Percentiles rank a stretch among this genome's conserved stretches.
Evolutionary conservation across 2,329 filamentous ascomycete species (phyloP).

Genomic region (Pseudopithomyces chartarum): DNA sequence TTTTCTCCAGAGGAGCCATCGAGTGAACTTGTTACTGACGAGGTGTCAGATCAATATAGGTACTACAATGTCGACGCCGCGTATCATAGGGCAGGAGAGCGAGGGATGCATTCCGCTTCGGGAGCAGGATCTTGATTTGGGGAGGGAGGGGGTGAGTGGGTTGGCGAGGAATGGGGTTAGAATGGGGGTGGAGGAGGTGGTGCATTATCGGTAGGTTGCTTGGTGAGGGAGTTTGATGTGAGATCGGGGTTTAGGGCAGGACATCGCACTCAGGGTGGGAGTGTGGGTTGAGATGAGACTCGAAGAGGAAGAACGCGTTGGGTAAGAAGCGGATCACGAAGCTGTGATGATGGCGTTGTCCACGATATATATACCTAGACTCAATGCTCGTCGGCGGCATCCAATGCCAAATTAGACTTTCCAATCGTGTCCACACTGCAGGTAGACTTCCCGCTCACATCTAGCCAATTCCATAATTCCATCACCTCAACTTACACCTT

Average conservation of each 20-base stretch:
- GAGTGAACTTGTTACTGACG: constrained; percentile 30
- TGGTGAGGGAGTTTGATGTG: background rate
- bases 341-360: too few relatives aligned
- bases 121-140: constrained; percentile 39
- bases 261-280: background rate
- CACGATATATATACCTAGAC: too few relatives aligned
- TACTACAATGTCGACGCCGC: constrained; percentile 28
- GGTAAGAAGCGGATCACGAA: too few relatives aligned
- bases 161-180: constrained; percentile 12
- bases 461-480: too few relatives aligned
- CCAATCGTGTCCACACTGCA: too few relatives aligned
- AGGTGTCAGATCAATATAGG: constrained; percentile 36
- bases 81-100: constrained; percentile 22
- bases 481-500: too few relatives aligned
- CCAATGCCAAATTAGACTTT: too few relatives aligned
- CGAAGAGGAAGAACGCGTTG: too few relatives aligned
- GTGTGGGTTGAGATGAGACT: background rate
- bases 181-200: constrained; percentile 7
- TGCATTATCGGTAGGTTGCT: constrained; percentile 9
- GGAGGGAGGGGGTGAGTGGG: constrained; percentile 25
- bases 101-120: constrained; percentile 22
- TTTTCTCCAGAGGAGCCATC: constrained; percentile 13
- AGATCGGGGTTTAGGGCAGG: background rate
- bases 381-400: too few relatives aligned
- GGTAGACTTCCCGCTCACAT: too few relatives aligned